Evolutionary conservation across 1,284 basidiomycete genomes (phyloP).

Genomic region (Tilletiopsis washingtonensis): DNA sequence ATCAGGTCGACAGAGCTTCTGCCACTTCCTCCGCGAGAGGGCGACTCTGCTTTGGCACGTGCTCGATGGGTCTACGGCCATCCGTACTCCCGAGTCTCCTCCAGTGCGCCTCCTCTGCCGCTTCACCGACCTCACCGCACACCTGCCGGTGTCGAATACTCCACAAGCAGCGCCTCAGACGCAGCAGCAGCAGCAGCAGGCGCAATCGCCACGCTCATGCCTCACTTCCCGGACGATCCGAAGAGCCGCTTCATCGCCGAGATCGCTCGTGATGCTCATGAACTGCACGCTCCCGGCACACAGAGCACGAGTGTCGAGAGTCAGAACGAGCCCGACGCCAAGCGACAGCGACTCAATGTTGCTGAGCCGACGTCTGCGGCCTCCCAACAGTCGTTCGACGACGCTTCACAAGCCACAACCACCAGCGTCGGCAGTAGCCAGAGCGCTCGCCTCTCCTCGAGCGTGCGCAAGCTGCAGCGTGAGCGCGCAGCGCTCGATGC

Average conservation of each 20-base stretch:
- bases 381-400: not conserved
- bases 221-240: slow-evolving; percentile 45
- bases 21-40: slow-evolving; percentile 13
- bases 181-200: too few species aligned
- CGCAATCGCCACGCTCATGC: slow-evolving; percentile 37
- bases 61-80: slow-evolving; percentile 38
- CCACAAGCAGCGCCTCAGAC: too few species aligned
- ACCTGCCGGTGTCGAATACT: too few species aligned
- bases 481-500: slow-evolving; percentile 37
- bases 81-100: slow-evolving; percentile 28
- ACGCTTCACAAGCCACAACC: not conserved
- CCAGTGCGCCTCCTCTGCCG: slow-evolving; percentile 21
- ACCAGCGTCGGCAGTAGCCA: not conserved
- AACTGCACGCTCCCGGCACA: slow-evolving; percentile 7
- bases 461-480: slow-evolving; percentile 12
- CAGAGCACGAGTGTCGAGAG: not conserved
- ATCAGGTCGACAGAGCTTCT: slow-evolving; percentile 35
- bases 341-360: not conserved
- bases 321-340: not conserved
- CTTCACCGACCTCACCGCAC: too few species aligned
- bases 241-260: slow-evolving; percentile 46
- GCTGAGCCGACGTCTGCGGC: not conserved
- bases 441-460: not conserved
- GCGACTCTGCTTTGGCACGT: not conserved
- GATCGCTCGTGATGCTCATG: slow-evolving; percentile 33